A percentile compares a stretch with the other conserved stretches of the same genome.
These are phyloP conservation scores for Ganoderma lucidum DNA, from an alignment of 1,284 basidiomycete species.

Conservation along the genomic window DNA sequence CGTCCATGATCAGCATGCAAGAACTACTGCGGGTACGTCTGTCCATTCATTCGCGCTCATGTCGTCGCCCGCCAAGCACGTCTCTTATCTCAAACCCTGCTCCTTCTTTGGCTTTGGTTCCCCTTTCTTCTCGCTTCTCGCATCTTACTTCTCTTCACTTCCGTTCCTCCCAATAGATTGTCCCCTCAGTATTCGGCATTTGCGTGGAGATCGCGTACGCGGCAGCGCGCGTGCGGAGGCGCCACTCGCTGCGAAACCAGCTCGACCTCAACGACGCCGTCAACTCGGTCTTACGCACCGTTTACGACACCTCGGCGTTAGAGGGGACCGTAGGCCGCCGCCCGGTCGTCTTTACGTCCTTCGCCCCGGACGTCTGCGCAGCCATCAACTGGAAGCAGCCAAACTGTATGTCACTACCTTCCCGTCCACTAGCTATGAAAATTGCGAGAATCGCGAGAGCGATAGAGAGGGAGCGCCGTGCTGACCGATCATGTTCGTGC, in stretches of 20 bases:
- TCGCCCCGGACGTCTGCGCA: slow-evolving; percentile 87
- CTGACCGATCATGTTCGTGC: slow-evolving; percentile 19
- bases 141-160: slow-evolving; percentile 10
- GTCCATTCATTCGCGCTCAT: background rate
- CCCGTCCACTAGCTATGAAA: slow-evolving; percentile 10
- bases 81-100: slow-evolving; percentile 8
- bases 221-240: slow-evolving; percentile 51
- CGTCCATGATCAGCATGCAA: slow-evolving; percentile 75
- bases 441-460: background rate
- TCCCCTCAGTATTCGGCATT: slow-evolving; percentile 79
- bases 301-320: slow-evolving; percentile 72
- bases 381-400: slow-evolving; percentile 99
- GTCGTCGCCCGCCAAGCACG: background rate
- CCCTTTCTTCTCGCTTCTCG: slow-evolving; percentile 18
- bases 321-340: slow-evolving; percentile 63
- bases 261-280: slow-evolving; percentile 83
- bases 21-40: slow-evolving; percentile 73
- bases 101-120: background rate
- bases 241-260: slow-evolving; percentile 56
- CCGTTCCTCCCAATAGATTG: slow-evolving; percentile 51
- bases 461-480: background rate
- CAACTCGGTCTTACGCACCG: slow-evolving; percentile 82
- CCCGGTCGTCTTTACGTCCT: slow-evolving; percentile 89
- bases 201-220: slow-evolving; percentile 85
- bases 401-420: slow-evolving; percentile 72